phyloP scores from a whole-genome alignment of 805 yeast genomes.

The Candida glaebosa region DNA sequence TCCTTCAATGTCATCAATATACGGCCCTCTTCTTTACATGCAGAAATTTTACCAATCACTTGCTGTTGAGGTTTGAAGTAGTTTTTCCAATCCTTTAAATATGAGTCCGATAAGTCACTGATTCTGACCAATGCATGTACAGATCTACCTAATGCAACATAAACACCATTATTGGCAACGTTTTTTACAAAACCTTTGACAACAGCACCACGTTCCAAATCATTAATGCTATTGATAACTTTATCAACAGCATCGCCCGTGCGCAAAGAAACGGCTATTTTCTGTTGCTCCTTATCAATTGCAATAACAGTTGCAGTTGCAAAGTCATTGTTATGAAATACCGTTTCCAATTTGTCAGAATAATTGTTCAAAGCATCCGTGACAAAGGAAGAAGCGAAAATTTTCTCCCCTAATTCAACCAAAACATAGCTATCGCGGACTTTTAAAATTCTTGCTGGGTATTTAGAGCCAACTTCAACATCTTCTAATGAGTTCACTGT shows the following conservation, averaged over 20 bases:
- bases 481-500: slow-evolving; percentile 43
- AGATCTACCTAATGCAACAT: slow-evolving; percentile 68
- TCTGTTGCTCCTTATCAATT: slow-evolving; percentile 46
- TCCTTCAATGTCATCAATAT: slow-evolving; percentile 78
- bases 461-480: slow-evolving; percentile 48
- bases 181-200: slow-evolving; percentile 80
- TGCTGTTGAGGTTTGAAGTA: slow-evolving; percentile 66
- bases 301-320: slow-evolving; percentile 55
- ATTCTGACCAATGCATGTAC: slow-evolving; percentile 79
- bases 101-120: slow-evolving; percentile 76
- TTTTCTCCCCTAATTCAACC: slow-evolving; percentile 63
- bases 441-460: slow-evolving; percentile 62
- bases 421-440: slow-evolving; percentile 58
- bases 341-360: slow-evolving; percentile 47
- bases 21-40: slow-evolving; percentile 58
- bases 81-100: slow-evolving; percentile 84
- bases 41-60: slow-evolving; percentile 69
- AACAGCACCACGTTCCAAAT: slow-evolving; percentile 64
- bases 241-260: slow-evolving; percentile 47
- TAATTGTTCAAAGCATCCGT: slow-evolving; percentile 78
- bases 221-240: slow-evolving; percentile 44
- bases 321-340: slow-evolving; percentile 49
- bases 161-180: slow-evolving; percentile 71
- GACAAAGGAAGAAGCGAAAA: slow-evolving; percentile 62
- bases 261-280: slow-evolving; percentile 64